phyloP scores from a whole-genome alignment of 768 basidiomycete species.

The Amanita muscaria region DNA sequence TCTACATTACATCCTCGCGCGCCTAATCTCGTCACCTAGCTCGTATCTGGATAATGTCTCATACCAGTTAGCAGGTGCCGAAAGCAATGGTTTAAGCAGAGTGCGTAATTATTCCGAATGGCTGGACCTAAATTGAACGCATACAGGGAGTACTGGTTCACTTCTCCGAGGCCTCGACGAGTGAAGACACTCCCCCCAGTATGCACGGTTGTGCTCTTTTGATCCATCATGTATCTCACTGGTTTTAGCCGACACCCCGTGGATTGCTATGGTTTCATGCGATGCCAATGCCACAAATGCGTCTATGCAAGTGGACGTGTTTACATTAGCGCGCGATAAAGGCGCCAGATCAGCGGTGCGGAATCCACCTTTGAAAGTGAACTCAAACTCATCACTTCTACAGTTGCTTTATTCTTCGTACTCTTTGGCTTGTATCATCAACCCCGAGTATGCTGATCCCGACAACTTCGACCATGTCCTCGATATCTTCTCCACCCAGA shows the following conservation, averaged over 20 bases:
- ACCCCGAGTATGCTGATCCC: conserved; percentile 57
- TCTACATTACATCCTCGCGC: background rate
- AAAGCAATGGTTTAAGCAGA: conserved; percentile 43
- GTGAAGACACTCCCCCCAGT: conserved; percentile 41
- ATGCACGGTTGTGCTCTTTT: conserved; percentile 14
- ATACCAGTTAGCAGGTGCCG: conserved; percentile 47
- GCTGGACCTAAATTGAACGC: too few species aligned
- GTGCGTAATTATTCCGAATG: conserved; percentile 25
- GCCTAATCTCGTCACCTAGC: conserved; percentile 20
- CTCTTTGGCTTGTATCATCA: conserved; percentile 69
- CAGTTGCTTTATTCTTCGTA: conserved; percentile 74
- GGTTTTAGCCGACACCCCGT: conserved; percentile 61
- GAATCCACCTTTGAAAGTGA: conserved; percentile 7
- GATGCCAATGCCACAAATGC: conserved; percentile 66
- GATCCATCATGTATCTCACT: conserved; percentile 8
- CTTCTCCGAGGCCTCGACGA: conserved; percentile 58
- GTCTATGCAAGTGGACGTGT: conserved; percentile 59
- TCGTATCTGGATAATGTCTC: conserved; percentile 47
- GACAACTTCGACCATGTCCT: conserved; percentile 60
- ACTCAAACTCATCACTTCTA: background rate
- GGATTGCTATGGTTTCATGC: conserved; percentile 86
- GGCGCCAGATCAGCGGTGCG: conserved; percentile 77
- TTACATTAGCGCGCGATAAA: conserved; percentile 68
- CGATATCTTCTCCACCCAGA: conserved; percentile 71
- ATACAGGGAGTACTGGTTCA: conserved; percentile 73